These are phyloP conservation scores for Dendrobium catenatum DNA, from an alignment of 106 monocot species.

Conservation along the genomic window DNA sequence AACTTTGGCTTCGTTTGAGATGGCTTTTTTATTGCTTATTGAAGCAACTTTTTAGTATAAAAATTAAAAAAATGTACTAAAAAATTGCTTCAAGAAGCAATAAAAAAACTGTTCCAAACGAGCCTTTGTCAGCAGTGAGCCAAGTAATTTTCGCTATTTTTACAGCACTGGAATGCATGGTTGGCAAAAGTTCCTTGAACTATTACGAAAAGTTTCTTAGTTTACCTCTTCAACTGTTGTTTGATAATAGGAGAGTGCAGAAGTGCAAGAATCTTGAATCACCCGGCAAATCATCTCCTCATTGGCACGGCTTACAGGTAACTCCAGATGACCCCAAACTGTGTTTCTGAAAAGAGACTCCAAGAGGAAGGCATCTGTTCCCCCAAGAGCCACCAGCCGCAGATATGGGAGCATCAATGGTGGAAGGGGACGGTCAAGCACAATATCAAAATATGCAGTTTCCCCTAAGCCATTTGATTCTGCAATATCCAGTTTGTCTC, in stretches of 20 bases:
- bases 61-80: too few relatives aligned
- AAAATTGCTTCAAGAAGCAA: too few relatives aligned
- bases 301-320: conserved; percentile 73
- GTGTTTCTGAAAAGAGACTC: conserved; percentile 88
- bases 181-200: too few relatives aligned
- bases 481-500: conserved; percentile 83
- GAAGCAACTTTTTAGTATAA: too few relatives aligned
- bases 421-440: conserved; percentile 52
- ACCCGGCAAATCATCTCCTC: conserved; percentile 71
- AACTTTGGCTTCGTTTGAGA: too few relatives aligned
- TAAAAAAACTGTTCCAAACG: too few relatives aligned
- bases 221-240: conserved; percentile 86
- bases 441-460: conserved; percentile 79
- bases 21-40: too few relatives aligned
- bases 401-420: conserved; percentile 68
- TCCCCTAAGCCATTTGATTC: conserved; percentile 72
- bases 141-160: too few relatives aligned
- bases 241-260: conserved; percentile 56
- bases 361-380: conserved; percentile 87
- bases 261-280: conserved; percentile 66
- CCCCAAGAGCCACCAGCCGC: conserved; percentile 77
- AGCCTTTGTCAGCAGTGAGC: too few relatives aligned
- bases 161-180: too few relatives aligned
- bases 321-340: conserved; percentile 77
- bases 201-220: too few relatives aligned